phyloP scores from a whole-genome alignment of 208 protist species.

The Leishmania gerbilli region DNA sequence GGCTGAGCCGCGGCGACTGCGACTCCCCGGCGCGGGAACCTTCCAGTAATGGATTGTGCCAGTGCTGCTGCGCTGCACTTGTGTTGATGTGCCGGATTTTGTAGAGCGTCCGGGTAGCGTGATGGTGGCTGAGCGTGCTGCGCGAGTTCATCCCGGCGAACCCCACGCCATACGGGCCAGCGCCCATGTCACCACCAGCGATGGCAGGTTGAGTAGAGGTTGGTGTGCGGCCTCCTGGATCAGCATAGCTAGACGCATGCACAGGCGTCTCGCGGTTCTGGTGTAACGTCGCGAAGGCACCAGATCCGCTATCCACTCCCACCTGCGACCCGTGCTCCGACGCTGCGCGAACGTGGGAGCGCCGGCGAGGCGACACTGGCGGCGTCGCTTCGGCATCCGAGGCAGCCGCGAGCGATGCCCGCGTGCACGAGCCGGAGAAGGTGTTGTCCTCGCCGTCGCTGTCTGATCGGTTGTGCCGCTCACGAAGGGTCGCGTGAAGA shows the following conservation, averaged over 20 bases:
- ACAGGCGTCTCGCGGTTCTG: background rate
- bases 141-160: background rate
- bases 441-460: constrained; percentile 6
- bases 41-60: background rate
- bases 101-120: constrained; percentile 3
- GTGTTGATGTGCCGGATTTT: constrained; percentile 4
- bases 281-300: background rate
- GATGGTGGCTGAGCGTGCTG: background rate
- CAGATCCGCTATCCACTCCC: background rate
- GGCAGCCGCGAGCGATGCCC: background rate
- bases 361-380: background rate
- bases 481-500: background rate
- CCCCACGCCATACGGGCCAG: background rate
- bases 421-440: background rate
- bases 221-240: background rate
- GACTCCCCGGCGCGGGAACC: background rate
- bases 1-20: background rate
- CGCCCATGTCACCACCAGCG: background rate
- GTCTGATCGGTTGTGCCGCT: constrained; percentile 4
- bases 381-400: background rate
- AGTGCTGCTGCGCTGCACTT: background rate
- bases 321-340: constrained; percentile 17
- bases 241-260: background rate
- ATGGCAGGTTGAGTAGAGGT: background rate
- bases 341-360: background rate